Percentiles rank a stretch among this genome's conserved stretches.
Conservation (phyloP, 2,329 filamentous ascomycete species). For the Botrytis elliptica region DNA sequence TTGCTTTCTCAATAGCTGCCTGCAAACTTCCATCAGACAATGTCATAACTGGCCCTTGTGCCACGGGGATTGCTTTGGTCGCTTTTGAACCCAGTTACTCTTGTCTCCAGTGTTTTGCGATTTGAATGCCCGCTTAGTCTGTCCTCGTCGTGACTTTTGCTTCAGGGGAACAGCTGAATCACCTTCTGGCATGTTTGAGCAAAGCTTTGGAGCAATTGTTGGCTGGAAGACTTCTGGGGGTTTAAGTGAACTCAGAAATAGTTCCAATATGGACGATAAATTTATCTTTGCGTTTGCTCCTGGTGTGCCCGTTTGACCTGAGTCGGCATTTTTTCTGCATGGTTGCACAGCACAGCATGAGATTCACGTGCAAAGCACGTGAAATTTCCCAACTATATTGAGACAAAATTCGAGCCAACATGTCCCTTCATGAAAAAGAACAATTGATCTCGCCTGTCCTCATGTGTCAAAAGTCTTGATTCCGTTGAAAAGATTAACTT, state of each 20-base stretch:
- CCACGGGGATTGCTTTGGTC: neutral
- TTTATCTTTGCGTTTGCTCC: neutral
- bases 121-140: neutral
- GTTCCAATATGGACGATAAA: neutral
- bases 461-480: neutral
- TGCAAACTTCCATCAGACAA: neutral
- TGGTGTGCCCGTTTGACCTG: neutral
- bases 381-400: neutral
- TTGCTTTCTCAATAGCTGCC: neutral
- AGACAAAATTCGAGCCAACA: neutral
- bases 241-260: neutral
- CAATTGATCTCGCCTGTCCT: fast-evolving
- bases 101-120: neutral
- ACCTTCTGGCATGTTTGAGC: neutral
- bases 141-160: neutral
- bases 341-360: neutral
- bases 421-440: neutral
- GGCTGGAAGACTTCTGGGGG: neutral
- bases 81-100: neutral
- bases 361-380: neutral
- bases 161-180: neutral
- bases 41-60: neutral
- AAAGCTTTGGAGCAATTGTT: neutral
- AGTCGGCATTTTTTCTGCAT: neutral
- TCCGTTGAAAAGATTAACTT: fast-evolving